Evolutionary conservation across 345 rosid genomes (phyloP).

Genomic region (Citrus australasica): DNA sequence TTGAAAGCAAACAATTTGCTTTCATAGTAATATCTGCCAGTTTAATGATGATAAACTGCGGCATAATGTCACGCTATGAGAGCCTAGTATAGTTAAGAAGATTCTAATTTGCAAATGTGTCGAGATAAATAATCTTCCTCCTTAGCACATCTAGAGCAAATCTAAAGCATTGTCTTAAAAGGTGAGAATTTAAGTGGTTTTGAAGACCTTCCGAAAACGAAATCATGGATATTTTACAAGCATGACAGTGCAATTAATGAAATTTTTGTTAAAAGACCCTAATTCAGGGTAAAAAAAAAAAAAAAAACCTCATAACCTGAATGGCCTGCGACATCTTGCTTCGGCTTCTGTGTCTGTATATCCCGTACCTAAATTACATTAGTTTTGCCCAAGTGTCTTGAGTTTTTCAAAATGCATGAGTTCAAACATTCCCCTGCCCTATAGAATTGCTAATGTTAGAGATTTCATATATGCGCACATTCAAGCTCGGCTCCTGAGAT

Average conservation of each 20-base stretch:
- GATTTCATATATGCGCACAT: too few species aligned
- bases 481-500: too few species aligned
- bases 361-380: constrained; percentile 35
- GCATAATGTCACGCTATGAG: background rate
- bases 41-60: background rate
- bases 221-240: constrained; percentile 4
- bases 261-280: background rate
- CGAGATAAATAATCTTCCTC: background rate
- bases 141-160: background rate
- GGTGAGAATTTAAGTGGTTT: constrained; percentile 10
- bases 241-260: background rate
- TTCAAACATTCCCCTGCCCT: too few species aligned
- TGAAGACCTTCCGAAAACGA: constrained; percentile 52
- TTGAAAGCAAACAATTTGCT: background rate
- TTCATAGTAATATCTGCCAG: background rate
- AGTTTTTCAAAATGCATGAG: too few species aligned
- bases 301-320: constrained; percentile 61
- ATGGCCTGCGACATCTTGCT: constrained; percentile 97
- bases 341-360: constrained; percentile 70
- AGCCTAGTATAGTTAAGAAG: too few species aligned
- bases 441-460: too few species aligned
- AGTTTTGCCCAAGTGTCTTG: too few species aligned
- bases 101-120: background rate
- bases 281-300: background rate
- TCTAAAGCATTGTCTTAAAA: background rate